Conservation (phyloP, 1,139 yeast genomes). For the Magnusiomyces ingens region DNA sequence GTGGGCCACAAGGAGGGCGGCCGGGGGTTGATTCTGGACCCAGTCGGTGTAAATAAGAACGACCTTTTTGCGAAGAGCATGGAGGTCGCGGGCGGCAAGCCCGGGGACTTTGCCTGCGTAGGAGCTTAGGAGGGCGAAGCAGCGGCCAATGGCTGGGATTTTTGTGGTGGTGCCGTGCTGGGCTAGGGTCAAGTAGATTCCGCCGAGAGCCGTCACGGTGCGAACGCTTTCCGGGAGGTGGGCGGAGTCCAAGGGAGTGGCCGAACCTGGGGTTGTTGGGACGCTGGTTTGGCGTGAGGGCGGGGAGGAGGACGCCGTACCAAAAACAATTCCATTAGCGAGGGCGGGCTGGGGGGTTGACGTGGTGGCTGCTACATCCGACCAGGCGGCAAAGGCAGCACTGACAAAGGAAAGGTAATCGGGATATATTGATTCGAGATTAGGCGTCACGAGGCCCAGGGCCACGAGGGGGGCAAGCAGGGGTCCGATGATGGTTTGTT, state of each 20-base stretch:
- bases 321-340: too few relatives aligned
- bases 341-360: neutral
- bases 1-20: neutral
- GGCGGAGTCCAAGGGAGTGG: neutral
- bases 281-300: neutral
- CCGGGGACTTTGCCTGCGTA: neutral
- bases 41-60: conserved; percentile 4
- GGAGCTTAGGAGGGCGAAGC: neutral
- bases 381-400: conserved; percentile 1
- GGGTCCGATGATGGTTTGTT: neutral
- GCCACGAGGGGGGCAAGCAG: neutral
- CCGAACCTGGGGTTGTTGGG: neutral
- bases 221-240: conserved; percentile 1
- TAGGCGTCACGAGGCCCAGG: neutral
- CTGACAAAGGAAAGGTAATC: conserved; percentile 4
- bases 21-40: neutral
- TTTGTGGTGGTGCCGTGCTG: conserved; percentile 2
- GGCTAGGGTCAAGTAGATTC: conserved; percentile 1
- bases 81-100: neutral
- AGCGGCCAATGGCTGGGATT: conserved; percentile 1
- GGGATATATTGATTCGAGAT: conserved; percentile 1
- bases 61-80: neutral
- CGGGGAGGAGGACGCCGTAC: neutral
- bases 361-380: neutral
- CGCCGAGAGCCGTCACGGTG: conserved; percentile 2